These are phyloP conservation scores for Pleurozium schreberi DNA, from an alignment of 225 moss, liverwort and hornwort species.

Conservation along the genomic window DNA sequence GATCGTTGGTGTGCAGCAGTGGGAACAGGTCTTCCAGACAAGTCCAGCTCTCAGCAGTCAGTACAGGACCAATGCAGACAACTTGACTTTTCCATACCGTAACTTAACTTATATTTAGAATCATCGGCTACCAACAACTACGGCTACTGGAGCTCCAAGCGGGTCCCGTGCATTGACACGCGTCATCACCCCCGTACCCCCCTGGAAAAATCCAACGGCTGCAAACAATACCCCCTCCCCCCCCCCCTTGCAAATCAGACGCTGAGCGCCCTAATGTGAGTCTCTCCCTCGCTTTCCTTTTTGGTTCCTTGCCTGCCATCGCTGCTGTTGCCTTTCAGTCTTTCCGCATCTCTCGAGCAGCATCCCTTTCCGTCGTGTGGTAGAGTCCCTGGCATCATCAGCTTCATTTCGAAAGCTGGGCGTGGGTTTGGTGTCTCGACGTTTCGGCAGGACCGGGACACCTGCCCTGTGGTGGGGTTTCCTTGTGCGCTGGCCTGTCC, in stretches of 20 bases:
- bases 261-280: neutral
- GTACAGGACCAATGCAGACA: neutral
- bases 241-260: neutral
- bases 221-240: neutral
- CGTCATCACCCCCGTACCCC: neutral
- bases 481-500: neutral
- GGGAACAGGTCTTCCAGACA: neutral
- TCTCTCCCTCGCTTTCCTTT: neutral
- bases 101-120: neutral
- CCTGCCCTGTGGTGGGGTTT: neutral
- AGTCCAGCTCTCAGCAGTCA: neutral
- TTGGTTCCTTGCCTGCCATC: neutral
- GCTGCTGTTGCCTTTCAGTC: neutral
- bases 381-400: neutral
- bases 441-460: neutral
- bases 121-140: neutral
- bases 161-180: neutral
- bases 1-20: neutral
- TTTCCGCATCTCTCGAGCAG: neutral
- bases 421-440: neutral
- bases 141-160: neutral
- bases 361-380: neutral
- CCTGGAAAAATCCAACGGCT: neutral
- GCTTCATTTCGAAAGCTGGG: neutral
- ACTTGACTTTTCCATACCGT: neutral